These are phyloP conservation scores for Aspergillus sp. DNA, from an alignment of 2,329 filamentous ascomycete genomes.

Conservation along the genomic window DNA sequence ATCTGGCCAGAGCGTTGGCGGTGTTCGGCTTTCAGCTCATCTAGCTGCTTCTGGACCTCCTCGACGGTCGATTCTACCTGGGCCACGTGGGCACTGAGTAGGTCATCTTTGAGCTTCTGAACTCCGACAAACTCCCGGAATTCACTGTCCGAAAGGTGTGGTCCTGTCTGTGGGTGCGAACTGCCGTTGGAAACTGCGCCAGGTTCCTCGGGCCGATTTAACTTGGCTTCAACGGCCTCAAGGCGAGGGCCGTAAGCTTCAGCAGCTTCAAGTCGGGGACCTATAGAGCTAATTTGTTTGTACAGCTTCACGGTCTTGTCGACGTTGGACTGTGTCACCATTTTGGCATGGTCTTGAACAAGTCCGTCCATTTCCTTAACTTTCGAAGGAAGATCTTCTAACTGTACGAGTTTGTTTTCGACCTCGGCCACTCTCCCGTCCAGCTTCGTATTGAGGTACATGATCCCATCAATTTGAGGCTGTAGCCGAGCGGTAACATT, in stretches of 20 bases:
- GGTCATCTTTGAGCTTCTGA: neutral
- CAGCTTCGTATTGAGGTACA: too few relatives aligned
- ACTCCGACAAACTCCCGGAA: neutral
- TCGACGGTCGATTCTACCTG: too few relatives aligned
- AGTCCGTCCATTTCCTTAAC: neutral
- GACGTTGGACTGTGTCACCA: neutral
- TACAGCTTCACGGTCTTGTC: constrained; percentile 5
- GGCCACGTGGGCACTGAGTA: neutral
- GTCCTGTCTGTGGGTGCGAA: too few relatives aligned
- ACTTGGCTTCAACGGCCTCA: neutral
- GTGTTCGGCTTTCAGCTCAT: neutral
- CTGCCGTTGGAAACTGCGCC: too few relatives aligned
- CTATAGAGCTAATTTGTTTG: neutral
- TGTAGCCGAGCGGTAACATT: neutral
- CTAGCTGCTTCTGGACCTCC: neutral
- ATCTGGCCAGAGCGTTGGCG: neutral
- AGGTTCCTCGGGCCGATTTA: too few relatives aligned
- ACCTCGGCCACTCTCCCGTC: too few relatives aligned
- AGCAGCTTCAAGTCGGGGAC: neutral
- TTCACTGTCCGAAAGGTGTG: neutral
- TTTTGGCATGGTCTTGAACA: neutral
- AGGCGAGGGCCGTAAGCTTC: neutral
- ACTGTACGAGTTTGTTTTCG: neutral
- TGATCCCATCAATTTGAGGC: neutral
- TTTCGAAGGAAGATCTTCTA: neutral